Evolutionary conservation across 768 basidiomycete genomes (phyloP).

Genomic region (Boletus rufocinnamomeus): DNA sequence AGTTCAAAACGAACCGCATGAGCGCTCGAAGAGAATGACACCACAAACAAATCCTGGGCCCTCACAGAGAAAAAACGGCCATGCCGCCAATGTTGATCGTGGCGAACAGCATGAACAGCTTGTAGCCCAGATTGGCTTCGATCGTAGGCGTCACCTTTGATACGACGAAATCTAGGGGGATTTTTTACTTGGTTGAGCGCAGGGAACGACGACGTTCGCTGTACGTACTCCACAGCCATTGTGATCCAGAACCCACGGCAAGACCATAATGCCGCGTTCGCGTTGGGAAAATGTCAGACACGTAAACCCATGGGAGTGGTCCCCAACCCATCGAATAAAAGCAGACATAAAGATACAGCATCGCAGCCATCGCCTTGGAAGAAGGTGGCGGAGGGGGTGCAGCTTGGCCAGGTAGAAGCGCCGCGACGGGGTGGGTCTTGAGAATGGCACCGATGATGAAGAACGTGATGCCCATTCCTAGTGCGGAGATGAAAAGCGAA

Average conservation of each 20-base stretch:
- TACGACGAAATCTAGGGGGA: constrained; percentile 60
- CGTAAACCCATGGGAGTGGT: constrained; percentile 66
- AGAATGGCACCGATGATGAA: constrained; percentile 85
- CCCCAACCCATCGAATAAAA: constrained; percentile 92
- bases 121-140: constrained; percentile 62
- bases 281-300: constrained; percentile 85
- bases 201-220: not conserved
- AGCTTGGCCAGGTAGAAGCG: constrained; percentile 42
- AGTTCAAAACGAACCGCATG: not conserved
- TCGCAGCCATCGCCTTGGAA: constrained; percentile 78
- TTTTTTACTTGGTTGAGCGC: constrained; percentile 1
- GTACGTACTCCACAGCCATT: constrained; percentile 78
- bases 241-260: constrained; percentile 70
- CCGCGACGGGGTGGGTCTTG: constrained; percentile 64
- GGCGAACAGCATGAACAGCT: constrained; percentile 77
- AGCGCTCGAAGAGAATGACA: not conserved
- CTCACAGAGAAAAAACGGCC: constrained; percentile 65
- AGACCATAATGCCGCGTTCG: constrained; percentile 82
- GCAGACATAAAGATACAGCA: constrained; percentile 85
- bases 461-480: constrained; percentile 79
- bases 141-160: constrained; percentile 70
- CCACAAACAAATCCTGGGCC: too few species aligned
- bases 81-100: constrained; percentile 73
- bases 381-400: constrained; percentile 49
- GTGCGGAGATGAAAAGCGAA: constrained; percentile 69